Evolutionary conservation across 192 early-diverging fungal genomes (phyloP).

Genomic region (Spizellomyces sp.): DNA sequence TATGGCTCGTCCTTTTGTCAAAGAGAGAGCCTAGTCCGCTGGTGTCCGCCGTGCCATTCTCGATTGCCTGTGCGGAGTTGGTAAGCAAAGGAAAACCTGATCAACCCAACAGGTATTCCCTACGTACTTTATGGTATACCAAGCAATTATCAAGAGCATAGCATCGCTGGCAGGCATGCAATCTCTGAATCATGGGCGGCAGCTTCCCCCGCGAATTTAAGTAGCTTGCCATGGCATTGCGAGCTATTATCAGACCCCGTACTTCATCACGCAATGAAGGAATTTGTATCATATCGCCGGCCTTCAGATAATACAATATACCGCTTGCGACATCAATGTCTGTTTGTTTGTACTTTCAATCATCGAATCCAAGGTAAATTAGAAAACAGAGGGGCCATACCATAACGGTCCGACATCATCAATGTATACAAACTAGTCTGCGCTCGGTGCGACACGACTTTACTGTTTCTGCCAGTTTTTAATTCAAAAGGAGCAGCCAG

Average conservation of each 20-base stretch:
- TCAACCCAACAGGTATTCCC: not conserved
- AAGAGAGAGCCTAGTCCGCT: conserved; percentile 66
- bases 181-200: conserved; percentile 72
- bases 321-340: conserved; percentile 69
- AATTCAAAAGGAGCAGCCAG: conserved; percentile 83
- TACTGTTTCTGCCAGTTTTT: conserved; percentile 75
- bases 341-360: conserved; percentile 16
- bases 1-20: conserved; percentile 60
- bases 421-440: conserved; percentile 87
- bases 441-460: conserved; percentile 69
- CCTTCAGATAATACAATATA: conserved; percentile 77
- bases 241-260: conserved; percentile 65
- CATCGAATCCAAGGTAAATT: conserved; percentile 3
- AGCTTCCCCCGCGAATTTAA: conserved; percentile 45
- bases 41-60: conserved; percentile 57
- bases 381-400: conserved; percentile 31
- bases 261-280: conserved; percentile 67
- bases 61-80: conserved; percentile 47
- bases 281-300: conserved; percentile 67
- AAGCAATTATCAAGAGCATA: conserved; percentile 65
- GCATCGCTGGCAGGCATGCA: conserved; percentile 70
- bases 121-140: conserved; percentile 61
- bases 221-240: conserved; percentile 75
- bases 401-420: conserved; percentile 81
- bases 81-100: not conserved